These are phyloP conservation scores for Cicer pinnatifidum DNA, from an alignment of 306 rosid species.

Conservation along the genomic window DNA sequence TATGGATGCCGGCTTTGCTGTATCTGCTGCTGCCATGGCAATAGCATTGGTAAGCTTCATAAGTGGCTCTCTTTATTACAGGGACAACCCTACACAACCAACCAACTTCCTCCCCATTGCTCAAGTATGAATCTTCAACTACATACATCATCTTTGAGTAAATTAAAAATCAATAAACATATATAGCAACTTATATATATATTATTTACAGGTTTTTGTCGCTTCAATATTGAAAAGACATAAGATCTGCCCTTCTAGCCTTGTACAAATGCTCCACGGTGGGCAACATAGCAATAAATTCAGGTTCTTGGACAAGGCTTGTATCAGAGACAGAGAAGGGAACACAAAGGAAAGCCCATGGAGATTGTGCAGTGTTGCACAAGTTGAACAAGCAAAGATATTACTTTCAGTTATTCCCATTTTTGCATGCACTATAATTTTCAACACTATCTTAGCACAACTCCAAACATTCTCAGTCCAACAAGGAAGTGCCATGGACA, in stretches of 20 bases:
- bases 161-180: no score
- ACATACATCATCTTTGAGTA: no score
- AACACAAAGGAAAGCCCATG: conserved; percentile 71
- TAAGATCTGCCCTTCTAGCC: conserved; percentile 63
- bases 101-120: conserved; percentile 81
- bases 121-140: conserved; percentile 54
- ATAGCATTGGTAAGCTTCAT: conserved; percentile 75
- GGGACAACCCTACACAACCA: conserved; percentile 89
- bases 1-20: conserved; percentile 93
- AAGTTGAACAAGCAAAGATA: conserved; percentile 83
- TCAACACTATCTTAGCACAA: conserved; percentile 96
- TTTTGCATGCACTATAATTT: conserved; percentile 91
- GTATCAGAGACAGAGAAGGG: conserved; percentile 61
- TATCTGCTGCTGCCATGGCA: conserved; percentile 93
- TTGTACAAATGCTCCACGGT: conserved; percentile 44
- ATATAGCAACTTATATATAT: not conserved
- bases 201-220: conserved; percentile 71
- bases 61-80: conserved; percentile 71
- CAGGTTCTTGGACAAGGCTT: conserved; percentile 91
- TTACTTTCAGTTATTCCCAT: conserved; percentile 81
- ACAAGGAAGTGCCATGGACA: conserved; percentile 89
- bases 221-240: conserved; percentile 85
- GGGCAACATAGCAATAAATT: conserved; percentile 61
- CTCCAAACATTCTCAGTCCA: conserved; percentile 98
- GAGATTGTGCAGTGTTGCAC: conserved; percentile 72